Evolutionary conservation across 2,329 filamentous ascomycete species (phyloP).

Genomic region (Epichloe baconii): DNA sequence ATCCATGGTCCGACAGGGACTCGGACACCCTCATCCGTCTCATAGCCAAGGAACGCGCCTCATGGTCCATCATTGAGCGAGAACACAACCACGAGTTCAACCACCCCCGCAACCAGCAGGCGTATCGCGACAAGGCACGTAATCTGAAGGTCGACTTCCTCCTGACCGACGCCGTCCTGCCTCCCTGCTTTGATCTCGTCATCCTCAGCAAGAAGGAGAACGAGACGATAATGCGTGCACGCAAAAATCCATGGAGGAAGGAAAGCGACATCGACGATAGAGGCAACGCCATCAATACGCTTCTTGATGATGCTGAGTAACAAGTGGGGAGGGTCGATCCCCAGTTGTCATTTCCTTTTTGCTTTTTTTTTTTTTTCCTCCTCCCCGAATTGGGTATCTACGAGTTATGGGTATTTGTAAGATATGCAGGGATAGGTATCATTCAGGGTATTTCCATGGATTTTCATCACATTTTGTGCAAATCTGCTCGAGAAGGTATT

Average conservation of each 20-base stretch:
- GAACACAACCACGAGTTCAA: constrained; percentile 25
- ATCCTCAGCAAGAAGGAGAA: constrained; percentile 37
- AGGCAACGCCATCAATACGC: constrained; percentile 26
- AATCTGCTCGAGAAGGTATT: too few species aligned
- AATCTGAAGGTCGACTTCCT: constrained; percentile 41
- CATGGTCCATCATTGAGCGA: constrained; percentile 21
- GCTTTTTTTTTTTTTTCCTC: not conserved
- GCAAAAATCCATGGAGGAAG: constrained; percentile 36
- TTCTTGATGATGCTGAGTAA: not conserved
- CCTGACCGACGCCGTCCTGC: constrained; percentile 29
- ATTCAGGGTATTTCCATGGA: too few species aligned
- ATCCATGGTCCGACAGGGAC: constrained; percentile 31
- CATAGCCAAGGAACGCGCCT: constrained; percentile 18
- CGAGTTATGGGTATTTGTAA: too few species aligned
- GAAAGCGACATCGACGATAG: constrained; percentile 32
- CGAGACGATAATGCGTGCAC: constrained; percentile 22
- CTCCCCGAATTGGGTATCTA: too few species aligned
- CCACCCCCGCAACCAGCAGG: constrained; percentile 36
- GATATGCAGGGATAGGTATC: too few species aligned
- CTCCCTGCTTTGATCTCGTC: constrained; percentile 36
- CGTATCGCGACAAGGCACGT: constrained; percentile 44
- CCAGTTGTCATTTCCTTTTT: not conserved
- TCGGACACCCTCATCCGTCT: constrained; percentile 26
- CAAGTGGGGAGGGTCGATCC: too few species aligned
- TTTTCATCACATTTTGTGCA: too few species aligned